Evolutionary conservation across 257 asterid species (phyloP).

Genomic region (Plantago ovata): DNA sequence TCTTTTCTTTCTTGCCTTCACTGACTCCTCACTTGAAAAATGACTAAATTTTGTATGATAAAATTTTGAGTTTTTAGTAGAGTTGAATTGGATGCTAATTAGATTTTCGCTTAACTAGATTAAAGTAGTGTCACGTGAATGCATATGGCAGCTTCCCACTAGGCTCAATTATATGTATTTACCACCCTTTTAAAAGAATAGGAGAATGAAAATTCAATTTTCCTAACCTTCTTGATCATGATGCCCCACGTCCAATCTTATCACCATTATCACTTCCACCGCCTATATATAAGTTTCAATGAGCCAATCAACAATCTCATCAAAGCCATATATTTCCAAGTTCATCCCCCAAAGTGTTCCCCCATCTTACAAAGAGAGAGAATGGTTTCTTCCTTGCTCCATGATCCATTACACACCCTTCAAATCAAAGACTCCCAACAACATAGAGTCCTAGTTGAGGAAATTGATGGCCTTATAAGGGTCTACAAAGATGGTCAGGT

Average conservation of each 20-base stretch:
- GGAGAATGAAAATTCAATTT: not conserved
- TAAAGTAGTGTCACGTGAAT: slow-evolving; percentile 20
- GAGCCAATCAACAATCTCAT: slow-evolving; percentile 4
- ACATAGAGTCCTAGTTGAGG: slow-evolving; percentile 36
- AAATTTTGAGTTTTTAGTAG: no score
- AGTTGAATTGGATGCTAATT: no score
- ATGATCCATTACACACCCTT: slow-evolving; percentile 37
- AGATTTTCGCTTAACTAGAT: not conserved
- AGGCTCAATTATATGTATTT: not conserved
- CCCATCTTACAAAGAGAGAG: slow-evolving; percentile 12
- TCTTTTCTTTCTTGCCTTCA: no score
- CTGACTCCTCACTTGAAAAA: no score
- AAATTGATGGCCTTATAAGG: slow-evolving; percentile 62
- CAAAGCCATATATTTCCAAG: not conserved
- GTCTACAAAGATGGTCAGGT: slow-evolving; percentile 74
- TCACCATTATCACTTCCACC: slow-evolving; percentile 20
- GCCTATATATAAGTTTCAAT: slow-evolving; percentile 29
- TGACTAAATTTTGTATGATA: no score
- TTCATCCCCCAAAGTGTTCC: not conserved
- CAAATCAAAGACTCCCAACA: slow-evolving; percentile 33
- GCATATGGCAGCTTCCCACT: slow-evolving; percentile 26
- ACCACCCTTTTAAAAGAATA: not conserved
- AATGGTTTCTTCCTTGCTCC: slow-evolving; percentile 46
- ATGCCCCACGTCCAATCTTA: slow-evolving; percentile 29
- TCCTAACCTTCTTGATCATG: not conserved